A percentile compares a stretch with the other conserved stretches of the same genome.
Conservation (phyloP, 2,329 filamentous ascomycete genomes). For the Anisogramma anomala region DNA sequence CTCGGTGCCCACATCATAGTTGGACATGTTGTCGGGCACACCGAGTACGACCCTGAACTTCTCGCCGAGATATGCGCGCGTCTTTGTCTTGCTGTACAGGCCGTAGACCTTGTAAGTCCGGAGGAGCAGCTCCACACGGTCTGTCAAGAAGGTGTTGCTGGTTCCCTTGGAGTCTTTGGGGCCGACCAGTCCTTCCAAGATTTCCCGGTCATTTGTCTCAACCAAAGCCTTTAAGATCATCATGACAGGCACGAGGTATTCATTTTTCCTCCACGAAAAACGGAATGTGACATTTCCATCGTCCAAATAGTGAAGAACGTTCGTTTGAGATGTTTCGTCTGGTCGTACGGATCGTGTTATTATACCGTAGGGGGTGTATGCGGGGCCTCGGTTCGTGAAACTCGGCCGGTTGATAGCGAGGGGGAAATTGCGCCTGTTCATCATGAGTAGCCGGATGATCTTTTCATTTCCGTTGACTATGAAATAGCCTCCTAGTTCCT, state of each 20-base stretch:
- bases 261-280: conserved; percentile 96
- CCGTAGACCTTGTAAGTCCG: conserved; percentile 88
- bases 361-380: conserved; percentile 84
- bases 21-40: conserved; percentile 69
- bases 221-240: conserved; percentile 94
- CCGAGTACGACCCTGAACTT: conserved; percentile 86
- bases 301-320: conserved; percentile 87
- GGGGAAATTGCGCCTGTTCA: conserved; percentile 86
- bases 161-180: conserved; percentile 62
- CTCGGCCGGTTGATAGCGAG: conserved; percentile 88
- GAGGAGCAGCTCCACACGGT: conserved; percentile 82
- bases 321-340: conserved; percentile 97
- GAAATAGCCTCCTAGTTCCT: conserved; percentile 94
- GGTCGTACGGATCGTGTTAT: conserved; percentile 85
- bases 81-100: conserved; percentile 70
- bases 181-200: conserved; percentile 88
- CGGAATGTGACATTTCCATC: conserved; percentile 95
- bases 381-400: conserved; percentile 74
- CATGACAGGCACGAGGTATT: conserved; percentile 89
- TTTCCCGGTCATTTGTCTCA: conserved; percentile 92
- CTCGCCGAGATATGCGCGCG: conserved; percentile 73
- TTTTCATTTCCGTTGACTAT: conserved; percentile 97
- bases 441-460: conserved; percentile 81
- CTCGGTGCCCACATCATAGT: conserved; percentile 83
- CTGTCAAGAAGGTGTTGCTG: conserved; percentile 84